These are phyloP conservation scores for Elsinoe necatrix DNA, from an alignment of 2,329 filamentous ascomycete genomes.

Conservation along the genomic window DNA sequence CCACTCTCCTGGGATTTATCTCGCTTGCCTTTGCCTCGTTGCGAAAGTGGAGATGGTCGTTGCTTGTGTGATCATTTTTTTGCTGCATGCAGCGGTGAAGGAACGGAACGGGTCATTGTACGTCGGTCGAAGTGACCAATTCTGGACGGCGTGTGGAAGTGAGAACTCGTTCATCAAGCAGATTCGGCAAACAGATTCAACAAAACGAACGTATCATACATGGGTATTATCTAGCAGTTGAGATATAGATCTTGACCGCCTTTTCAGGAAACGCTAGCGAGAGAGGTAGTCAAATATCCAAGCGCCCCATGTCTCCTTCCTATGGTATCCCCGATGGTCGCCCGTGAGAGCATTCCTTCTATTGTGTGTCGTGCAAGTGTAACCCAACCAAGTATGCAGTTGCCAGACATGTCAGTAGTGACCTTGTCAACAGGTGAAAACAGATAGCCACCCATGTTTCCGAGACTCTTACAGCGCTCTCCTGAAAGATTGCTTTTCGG, in stretches of 20 bases:
- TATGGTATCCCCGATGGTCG: not conserved
- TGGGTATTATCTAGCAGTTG: conserved; percentile 2
- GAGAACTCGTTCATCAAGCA: not conserved
- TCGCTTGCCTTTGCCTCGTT: conserved; percentile 1
- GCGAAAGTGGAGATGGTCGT: conserved; percentile 1
- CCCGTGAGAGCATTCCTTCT: conserved; percentile 10
- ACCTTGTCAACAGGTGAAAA: conserved; percentile 1
- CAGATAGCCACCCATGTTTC: conserved; percentile 2
- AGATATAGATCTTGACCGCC: not conserved
- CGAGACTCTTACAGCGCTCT: not conserved
- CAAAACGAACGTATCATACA: conserved; percentile 5
- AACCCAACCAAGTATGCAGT: not conserved
- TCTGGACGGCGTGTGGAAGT: too few relatives aligned
- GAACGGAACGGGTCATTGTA: not conserved
- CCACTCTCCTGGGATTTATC: conserved; percentile 1
- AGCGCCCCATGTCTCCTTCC: not conserved
- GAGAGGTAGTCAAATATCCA: not conserved
- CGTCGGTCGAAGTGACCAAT: too few relatives aligned
- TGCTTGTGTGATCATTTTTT: not conserved
- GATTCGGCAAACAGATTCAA: not conserved
- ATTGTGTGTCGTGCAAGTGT: conserved; percentile 8
- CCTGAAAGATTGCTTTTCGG: conserved; percentile 3
- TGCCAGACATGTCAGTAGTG: not conserved
- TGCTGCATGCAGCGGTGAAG: not conserved
- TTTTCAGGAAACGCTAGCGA: conserved; percentile 3